Evolutionary conservation across 352 stramenopile species (phyloP), one percentile per base, ranked within the genome.

Genomic region (Globisporangium apiculatum): DNA sequence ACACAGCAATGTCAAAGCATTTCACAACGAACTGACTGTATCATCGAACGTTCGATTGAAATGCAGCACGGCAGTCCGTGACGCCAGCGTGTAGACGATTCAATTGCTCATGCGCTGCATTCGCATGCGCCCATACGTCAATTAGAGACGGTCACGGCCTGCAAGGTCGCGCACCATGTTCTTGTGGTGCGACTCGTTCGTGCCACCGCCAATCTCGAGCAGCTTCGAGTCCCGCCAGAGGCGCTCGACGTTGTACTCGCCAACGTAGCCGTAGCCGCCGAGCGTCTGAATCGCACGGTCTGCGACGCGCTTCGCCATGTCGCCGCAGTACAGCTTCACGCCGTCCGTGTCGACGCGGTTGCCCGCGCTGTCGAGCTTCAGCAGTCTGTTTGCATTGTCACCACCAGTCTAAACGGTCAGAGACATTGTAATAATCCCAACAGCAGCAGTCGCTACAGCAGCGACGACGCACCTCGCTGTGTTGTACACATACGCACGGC

Each of bases 181-280:
- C 75, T 99, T 99, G 73, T 99, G 94, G 68, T 99, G 96, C 50
- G 92, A 98, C 75, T 99, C 96, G 64, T 98, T 98, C 24, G 97
- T 99, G 54, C 97, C 97, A 54, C 97, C 97, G 50, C 97, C 97
- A 69, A 99, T 99, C 79, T 99, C 97, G n/a, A 99, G 74, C 53
- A 99, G 71, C 75, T 99, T 99, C 11, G 96, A 91, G 88, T 99
- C 97, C 58, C 97, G 85, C 97, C 96, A 99, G 3, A 99, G 78
- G 51, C 96, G 79, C 80, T 99, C 97, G 10, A 99, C 97, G 59
- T 91, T 94, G 73, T 99, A 99, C 71, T 99, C 97, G 53, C 96
- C 97, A n/a, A 98, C 89, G 78, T 99, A 99, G 24, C 97, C 97
- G 70, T 99, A 98, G 54, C 97, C 97, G 55, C 97, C 97, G 46